Evolutionary conservation across 192 early-diverging fungal species (phyloP), one percentile per base, ranked within the genome.

Genomic region (Obelidium mucronatum): DNA sequence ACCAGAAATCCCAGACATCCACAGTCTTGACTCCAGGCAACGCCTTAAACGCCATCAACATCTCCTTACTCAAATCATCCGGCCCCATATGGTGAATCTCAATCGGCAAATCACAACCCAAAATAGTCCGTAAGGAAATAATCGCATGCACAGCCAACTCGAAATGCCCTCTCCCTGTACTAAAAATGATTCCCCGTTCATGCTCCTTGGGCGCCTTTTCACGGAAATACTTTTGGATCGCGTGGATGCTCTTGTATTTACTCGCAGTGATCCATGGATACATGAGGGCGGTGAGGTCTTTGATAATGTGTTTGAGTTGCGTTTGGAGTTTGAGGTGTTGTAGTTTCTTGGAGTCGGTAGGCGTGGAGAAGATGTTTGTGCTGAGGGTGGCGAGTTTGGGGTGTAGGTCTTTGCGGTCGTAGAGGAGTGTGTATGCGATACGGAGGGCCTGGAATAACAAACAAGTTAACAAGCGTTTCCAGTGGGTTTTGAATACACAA

Each of bases 61-160:
- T 56, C 15, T 64, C 42, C 26, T 24, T 22, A 0, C 31, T 59
- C 52, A 74, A 58, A 51, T 78, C 77, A 62, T 60, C 31, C 0
- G 85, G 79, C 11, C 82, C 83, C 62, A 85, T 81, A 42, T 88
- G 81, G 42, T 86, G 85, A 4, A 91, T 61, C 42, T 91, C 84
- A 71, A 91, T 88, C 0, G 89, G 90, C 19, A 91, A 67, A 4
- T 60, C 44, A 0, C 79, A 82, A 24, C 84, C 68, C n/a, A 90
- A 72, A 4, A 77, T 40, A 11, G 5, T 44, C n/a, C 76, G 48
- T 5, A 77, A 36, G 19, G 74, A 67, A 19, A 54, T 42, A 40
- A 76, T 67, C 17, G 64, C 53, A 40, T 67, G 61, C 37, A 76
- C 26, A 8, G 64, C 63, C 24, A 76, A 39, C 39, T 76, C 74